Base-by-base conservation (phyloP, 2,329 filamentous ascomycete species). In the Alternaria atra region DNA sequence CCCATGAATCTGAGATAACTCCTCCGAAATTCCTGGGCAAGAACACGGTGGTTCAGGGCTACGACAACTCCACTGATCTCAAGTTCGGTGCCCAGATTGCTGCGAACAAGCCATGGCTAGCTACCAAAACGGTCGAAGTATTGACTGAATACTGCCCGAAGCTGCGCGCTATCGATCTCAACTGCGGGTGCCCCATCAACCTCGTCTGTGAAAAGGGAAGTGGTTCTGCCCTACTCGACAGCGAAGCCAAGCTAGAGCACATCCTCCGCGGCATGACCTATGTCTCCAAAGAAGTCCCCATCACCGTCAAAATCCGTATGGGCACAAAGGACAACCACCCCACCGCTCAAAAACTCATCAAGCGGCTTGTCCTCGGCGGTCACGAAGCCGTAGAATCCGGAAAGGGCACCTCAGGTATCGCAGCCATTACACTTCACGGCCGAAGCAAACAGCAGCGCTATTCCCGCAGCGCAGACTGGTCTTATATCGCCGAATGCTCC, bases 181-280 rank as follows among this genome's bases (percentile, higher is more conserved):
- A 99, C 83, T 98, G 94, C 72, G 95, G 95, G 44, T 99, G 95
- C 75, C 95, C 95, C 4, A 97, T 99, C 74, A 95, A 99, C 76
- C 87, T 97, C 70, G 90, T 99, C 52, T 98, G 89, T 83, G 89
- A 93, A 70, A 86, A 90, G 46, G 95, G 95, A 52, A 93, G 92
- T 40, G 95, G 95, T 4, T 97, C 94, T 20, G 94, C 92, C 2
- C 87, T 99, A 15, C 88, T 99, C n/a, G 95, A 99, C 72, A 85
- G 90, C 55, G 91, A 88, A 30, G 89, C 89, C 59, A 98, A 97
- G 80, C 83, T 99, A 51, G 94, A 97, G 79, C 94, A 94, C 79
- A 98, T 97, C 80, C 85, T 99, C 43, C 88, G 94, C 65, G 95
- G 95, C 69, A 99, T 99, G 95, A 97, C 97, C 75, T 87, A 89